Evolutionary conservation across 2,329 filamentous ascomycete species (phyloP).

Genomic region (Hymenoscyphus salicellus): DNA sequence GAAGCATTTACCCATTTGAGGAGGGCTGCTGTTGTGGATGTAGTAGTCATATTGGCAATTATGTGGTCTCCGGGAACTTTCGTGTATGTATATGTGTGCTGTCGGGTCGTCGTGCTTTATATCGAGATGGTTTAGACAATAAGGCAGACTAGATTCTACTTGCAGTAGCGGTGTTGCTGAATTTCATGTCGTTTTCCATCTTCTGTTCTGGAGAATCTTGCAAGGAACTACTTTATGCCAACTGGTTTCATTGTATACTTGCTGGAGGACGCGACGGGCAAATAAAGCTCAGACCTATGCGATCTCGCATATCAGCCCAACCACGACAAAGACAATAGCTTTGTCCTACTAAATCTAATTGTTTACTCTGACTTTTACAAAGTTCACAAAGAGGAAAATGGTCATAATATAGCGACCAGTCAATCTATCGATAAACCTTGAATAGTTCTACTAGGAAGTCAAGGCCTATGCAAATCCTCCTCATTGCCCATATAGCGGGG

Average conservation of each 20-base stretch:
- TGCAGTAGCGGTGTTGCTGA: neutral
- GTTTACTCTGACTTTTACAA: no score
- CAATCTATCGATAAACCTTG: no score
- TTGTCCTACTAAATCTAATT: no score
- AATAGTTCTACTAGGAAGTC: no score
- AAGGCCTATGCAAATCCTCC: no score
- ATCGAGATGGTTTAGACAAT: neutral
- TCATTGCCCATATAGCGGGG: no score
- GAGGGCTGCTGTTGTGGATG: conserved; percentile 51
- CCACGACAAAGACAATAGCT: no score
- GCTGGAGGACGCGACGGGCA: conserved; percentile 6
- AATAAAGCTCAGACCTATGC: conserved; percentile 1
- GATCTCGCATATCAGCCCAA: no score
- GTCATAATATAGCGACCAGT: no score
- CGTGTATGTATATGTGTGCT: neutral
- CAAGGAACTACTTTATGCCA: conserved; percentile 5
- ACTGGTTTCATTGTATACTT: conserved; percentile 8
- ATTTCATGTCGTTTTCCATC: neutral
- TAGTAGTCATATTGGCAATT: conserved; percentile 2
- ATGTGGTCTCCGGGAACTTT: neutral
- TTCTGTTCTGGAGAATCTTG: neutral
- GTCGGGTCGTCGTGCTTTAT: neutral
- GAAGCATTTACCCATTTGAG: conserved; percentile 49
- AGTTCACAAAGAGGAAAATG: no score
- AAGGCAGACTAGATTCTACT: neutral